Conservation (phyloP, 2,329 filamentous ascomycete species). For the Juglanconis oblonga region DNA sequence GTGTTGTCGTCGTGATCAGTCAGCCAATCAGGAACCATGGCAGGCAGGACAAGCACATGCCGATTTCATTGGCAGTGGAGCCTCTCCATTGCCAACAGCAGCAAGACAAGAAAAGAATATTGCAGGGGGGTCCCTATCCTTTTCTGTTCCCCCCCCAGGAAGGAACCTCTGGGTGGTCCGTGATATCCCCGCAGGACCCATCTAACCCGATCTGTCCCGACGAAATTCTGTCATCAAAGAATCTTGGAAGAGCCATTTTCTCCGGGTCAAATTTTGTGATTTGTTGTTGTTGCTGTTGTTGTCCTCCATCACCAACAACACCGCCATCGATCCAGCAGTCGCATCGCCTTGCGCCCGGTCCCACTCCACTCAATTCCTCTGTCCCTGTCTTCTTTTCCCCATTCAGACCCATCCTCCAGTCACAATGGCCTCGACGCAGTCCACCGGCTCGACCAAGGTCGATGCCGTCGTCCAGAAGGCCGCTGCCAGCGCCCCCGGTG, state of each 20-base stretch:
- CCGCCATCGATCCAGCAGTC: background rate
- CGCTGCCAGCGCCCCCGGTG: slow-evolving; percentile 37
- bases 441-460: slow-evolving; percentile 42
- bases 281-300: background rate
- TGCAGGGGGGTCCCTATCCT: no score
- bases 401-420: slow-evolving; percentile 18
- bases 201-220: no score
- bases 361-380: slow-evolving; percentile 26
- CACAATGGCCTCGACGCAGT: slow-evolving; percentile 41
- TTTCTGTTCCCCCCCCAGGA: no score
- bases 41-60: no score
- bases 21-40: no score
- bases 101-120: no score
- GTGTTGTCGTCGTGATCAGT: no score
- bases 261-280: background rate
- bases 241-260: background rate
- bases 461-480: slow-evolving; percentile 41
- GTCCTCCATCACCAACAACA: background rate
- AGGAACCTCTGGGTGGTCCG: no score
- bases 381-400: slow-evolving; percentile 21
- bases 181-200: no score
- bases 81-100: no score
- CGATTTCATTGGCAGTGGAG: no score
- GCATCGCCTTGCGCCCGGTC: background rate
- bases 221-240: background rate